Evolutionary conservation across 2,329 filamentous ascomycete genomes (phyloP).

Genomic region (Neopestalotiopsis rosae): DNA sequence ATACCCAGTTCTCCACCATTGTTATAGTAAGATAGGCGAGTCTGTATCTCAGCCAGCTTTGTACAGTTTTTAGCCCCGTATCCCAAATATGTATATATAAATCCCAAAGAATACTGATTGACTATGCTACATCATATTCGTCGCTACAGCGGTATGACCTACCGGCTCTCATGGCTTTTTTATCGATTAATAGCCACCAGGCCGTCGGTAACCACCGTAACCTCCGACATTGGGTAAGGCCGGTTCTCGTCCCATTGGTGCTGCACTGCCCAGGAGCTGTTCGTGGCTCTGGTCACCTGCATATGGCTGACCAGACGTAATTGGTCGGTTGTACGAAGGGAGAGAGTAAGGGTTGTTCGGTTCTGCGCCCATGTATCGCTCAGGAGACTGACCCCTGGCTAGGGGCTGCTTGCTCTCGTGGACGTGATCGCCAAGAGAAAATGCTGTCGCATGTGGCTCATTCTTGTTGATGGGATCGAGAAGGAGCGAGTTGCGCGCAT

Average conservation of each 20-base stretch:
- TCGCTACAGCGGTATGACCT: background rate
- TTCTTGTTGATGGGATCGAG: constrained; percentile 59
- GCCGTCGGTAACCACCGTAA: constrained; percentile 26
- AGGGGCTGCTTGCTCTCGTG: constrained; percentile 38
- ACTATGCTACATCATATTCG: background rate
- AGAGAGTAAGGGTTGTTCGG: constrained; percentile 32
- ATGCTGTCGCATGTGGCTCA: constrained; percentile 37
- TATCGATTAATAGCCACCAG: constrained; percentile 18
- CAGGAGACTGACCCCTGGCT: constrained; percentile 37
- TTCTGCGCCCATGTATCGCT: constrained; percentile 36
- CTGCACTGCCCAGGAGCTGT: constrained; percentile 45
- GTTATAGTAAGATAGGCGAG: constrained; percentile 9
- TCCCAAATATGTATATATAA: background rate
- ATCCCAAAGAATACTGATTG: constrained; percentile 7
- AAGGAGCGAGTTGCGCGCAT: constrained; percentile 85
- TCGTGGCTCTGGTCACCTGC: constrained; percentile 40
- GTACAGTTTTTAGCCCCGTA: constrained; percentile 6
- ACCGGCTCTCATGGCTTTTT: background rate
- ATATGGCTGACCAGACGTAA: constrained; percentile 41
- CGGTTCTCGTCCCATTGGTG: constrained; percentile 44
- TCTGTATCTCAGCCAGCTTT: constrained; percentile 16
- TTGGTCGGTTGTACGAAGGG: constrained; percentile 38
- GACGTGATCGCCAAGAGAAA: constrained; percentile 47
- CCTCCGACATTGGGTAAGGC: constrained; percentile 38
- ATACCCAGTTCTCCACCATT: background rate